Conservation (phyloP, 805 yeast genomes). For the Candida berthetii region DNA sequence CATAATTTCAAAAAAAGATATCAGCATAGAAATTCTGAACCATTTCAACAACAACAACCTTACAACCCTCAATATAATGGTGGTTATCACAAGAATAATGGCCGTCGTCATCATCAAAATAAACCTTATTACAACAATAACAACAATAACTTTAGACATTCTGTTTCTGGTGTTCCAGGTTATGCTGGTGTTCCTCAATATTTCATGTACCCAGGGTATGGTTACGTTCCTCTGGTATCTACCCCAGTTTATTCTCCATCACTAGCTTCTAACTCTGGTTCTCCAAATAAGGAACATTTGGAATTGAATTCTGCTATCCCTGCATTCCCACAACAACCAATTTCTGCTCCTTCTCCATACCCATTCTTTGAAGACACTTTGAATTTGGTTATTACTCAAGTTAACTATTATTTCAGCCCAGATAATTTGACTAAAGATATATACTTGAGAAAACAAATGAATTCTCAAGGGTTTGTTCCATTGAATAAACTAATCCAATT, state of each 20-base stretch:
- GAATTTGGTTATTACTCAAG: constrained; percentile 42
- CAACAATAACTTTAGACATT: constrained; percentile 10
- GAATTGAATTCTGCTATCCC: not conserved
- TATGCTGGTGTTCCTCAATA: constrained; percentile 4
- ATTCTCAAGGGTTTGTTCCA: constrained; percentile 66
- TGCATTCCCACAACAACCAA: constrained; percentile 1
- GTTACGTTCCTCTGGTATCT: constrained; percentile 6
- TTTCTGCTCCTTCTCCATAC: constrained; percentile 5
- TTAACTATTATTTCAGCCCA: constrained; percentile 84
- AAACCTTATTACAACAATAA: constrained; percentile 2
- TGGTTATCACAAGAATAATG: constrained; percentile 3
- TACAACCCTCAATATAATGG: not conserved
- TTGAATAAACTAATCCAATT: constrained; percentile 58
- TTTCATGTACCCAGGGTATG: not conserved
- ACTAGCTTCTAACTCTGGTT: not conserved
- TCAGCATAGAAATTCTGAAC: constrained; percentile 16
- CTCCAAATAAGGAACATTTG: not conserved
- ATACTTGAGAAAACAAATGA: constrained; percentile 77
- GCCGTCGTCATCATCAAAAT: constrained; percentile 5
- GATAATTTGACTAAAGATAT: constrained; percentile 84
- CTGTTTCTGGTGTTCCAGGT: constrained; percentile 8
- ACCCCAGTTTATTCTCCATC: not conserved
- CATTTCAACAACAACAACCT: constrained; percentile 4
- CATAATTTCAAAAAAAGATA: constrained; percentile 1
- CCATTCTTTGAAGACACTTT: constrained; percentile 13